Conservation (phyloP, 441 rosid genomes). For the Heliophila coronopifolia region DNA sequence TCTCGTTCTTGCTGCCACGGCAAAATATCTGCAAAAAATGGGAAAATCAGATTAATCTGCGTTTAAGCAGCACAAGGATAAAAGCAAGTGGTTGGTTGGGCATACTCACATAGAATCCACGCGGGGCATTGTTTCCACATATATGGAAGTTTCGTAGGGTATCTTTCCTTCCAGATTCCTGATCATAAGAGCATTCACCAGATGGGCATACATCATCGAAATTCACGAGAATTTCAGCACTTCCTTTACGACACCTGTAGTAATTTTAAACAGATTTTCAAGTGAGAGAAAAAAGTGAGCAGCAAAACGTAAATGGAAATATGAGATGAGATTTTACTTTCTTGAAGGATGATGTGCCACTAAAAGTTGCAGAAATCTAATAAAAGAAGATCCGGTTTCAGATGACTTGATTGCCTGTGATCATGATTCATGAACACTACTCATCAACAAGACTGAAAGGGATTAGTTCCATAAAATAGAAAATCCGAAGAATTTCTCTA, state of each 20-base stretch:
- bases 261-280: conserved; percentile 30
- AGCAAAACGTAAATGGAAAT: no score
- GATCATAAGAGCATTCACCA: conserved; percentile 37
- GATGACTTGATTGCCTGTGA: conserved; percentile 33
- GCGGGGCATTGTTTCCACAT: conserved; percentile 94
- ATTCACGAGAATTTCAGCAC: conserved; percentile 76
- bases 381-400: conserved; percentile 69
- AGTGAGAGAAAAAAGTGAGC: no score
- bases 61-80: no score
- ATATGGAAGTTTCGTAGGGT: conserved; percentile 45
- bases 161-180: conserved; percentile 36
- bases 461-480: no score
- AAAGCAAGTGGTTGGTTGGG: conserved; percentile 6
- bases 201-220: conserved; percentile 68
- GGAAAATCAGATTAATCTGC: not conserved
- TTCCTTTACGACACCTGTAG: conserved; percentile 86
- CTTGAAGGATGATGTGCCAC: conserved; percentile 85
- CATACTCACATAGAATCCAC: conserved; percentile 81
- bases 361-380: conserved; percentile 79
- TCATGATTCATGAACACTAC: conserved; percentile 12
- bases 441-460: not conserved
- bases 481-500: conserved; percentile 18
- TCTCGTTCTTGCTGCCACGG: conserved; percentile 91
- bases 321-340: conserved; percentile 11
- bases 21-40: conserved; percentile 74